Evolutionary conservation across 2,329 filamentous ascomycete genomes (phyloP), one percentile per base, ranked within the genome.

Genomic region (Beauveria brongniartii): DNA sequence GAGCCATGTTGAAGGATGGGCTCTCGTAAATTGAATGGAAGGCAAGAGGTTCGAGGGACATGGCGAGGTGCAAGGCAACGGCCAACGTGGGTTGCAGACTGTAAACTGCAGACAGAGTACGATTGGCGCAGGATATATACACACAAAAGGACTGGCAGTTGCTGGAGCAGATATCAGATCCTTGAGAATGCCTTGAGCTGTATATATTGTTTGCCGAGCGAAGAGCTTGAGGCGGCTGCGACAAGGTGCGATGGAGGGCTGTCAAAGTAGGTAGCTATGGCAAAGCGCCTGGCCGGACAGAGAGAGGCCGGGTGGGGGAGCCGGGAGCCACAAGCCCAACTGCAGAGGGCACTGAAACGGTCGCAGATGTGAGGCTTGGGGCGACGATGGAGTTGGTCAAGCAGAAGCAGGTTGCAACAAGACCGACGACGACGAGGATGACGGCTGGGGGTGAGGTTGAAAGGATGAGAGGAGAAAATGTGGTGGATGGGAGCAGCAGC

Each of bases 121-220:
- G 47, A 59, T 59, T 53, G 57, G 28, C n/a, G 26, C 18, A 40
- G 50, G n/a, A 46, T 53, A 59, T 53, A 59, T 47, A 59, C 40
- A 47, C n/a, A 37, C 12, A 0, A 24, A 26, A 10, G 24, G 40
- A 7, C n/a, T 12, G 37, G 8, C 18, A 22, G 18, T 30, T 5
- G 46, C 9, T 7, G 3, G 24, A 30, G 40, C 24, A 24, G 24
- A 20, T n/a, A 4, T 12, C 24, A 30, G 7, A 34, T 12, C 18
- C 16, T 3, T 18, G 20, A 37, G 16, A 14, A 53, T 40, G 57
- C 40, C 48, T 59, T 47, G 57, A 28, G 4, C 18, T 10, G 8
- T 6, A 28, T 37, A 30, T 53, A 20, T 24, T 18, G 54, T 55
- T 8, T 30, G 54, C 26, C 24, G 41, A 34, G 18, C 14, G 18